Percentiles rank a stretch among this genome's conserved stretches.
These are phyloP conservation scores for Fusarium citri DNA, from an alignment of 2,329 filamentous ascomycete genomes.

Conservation along the genomic window DNA sequence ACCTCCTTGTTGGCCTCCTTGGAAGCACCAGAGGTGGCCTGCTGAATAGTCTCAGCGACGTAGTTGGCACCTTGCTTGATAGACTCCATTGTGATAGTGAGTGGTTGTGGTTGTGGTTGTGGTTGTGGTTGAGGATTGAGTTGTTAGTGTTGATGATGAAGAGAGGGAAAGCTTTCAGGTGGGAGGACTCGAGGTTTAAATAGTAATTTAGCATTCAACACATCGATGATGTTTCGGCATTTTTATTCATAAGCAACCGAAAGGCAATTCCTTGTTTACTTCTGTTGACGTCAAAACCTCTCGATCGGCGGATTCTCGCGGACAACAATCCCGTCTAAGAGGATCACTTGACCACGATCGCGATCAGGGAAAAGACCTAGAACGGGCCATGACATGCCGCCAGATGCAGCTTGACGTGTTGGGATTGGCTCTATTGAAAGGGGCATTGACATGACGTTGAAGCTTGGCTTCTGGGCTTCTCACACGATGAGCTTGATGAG, in stretches of 20 bases:
- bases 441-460: conserved; percentile 19
- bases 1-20: conserved; percentile 78
- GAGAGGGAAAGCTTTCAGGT: neutral
- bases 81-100: conserved; percentile 60
- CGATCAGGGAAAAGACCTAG: conserved; percentile 32
- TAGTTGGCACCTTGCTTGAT: conserved; percentile 74
- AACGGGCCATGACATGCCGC: conserved; percentile 19
- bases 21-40: conserved; percentile 65
- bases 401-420: conserved; percentile 25
- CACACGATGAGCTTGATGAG: conserved; percentile 15
- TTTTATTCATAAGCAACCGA: conserved; percentile 11
- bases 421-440: conserved; percentile 27
- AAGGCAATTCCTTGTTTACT: conserved; percentile 25
- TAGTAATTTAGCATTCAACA: conserved; percentile 26
- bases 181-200: conserved; percentile 39
- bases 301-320: conserved; percentile 36
- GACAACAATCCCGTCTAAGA: conserved; percentile 8
- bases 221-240: neutral
- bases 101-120: conserved; percentile 28
- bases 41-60: conserved; percentile 74
- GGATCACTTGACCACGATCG: conserved; percentile 35
- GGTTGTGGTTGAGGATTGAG: conserved; percentile 23
- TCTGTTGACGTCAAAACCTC: conserved; percentile 25
- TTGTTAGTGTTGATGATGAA: conserved; percentile 26
- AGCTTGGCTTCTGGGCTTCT: conserved; percentile 2